Percentiles rank a stretch among this genome's conserved stretches.
These are phyloP conservation scores for Corynespora cassiicola DNA, from an alignment of 2,329 filamentous ascomycete genomes.

Conservation along the genomic window DNA sequence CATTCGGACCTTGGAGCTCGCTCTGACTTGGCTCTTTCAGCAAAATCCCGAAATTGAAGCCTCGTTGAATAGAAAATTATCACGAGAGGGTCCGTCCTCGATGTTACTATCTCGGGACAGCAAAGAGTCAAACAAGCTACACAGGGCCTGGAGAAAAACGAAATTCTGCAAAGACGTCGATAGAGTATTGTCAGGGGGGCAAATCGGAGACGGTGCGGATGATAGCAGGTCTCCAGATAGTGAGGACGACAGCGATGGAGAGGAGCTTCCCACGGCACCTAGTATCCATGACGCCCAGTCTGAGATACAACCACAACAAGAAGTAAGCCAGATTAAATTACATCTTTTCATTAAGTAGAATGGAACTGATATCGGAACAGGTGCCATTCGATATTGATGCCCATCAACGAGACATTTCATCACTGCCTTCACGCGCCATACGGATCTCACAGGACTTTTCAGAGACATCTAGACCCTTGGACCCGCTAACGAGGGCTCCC, in stretches of 20 bases:
- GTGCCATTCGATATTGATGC: too few species aligned
- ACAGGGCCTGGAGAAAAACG: slow-evolving; percentile 69
- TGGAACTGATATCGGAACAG: too few species aligned
- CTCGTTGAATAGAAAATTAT: slow-evolving; percentile 62
- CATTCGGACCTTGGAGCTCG: slow-evolving; percentile 74
- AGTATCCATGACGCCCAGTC: slow-evolving; percentile 9
- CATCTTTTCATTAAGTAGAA: too few species aligned
- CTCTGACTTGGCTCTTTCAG: slow-evolving; percentile 71
- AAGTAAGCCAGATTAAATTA: too few species aligned
- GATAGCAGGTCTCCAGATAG: slow-evolving; percentile 23
- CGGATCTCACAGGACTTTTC: too few species aligned
- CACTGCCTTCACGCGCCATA: too few species aligned
- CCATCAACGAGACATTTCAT: too few species aligned
- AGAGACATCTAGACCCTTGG: too few species aligned
- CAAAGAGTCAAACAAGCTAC: slow-evolving; percentile 62
- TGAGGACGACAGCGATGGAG: slow-evolving; percentile 33
- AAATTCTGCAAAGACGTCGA: slow-evolving; percentile 69
- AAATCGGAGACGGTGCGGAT: slow-evolving; percentile 16
- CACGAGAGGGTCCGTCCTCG: slow-evolving; percentile 53
- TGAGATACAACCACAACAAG: slow-evolving; percentile 9
- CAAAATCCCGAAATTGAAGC: slow-evolving; percentile 66
- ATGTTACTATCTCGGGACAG: slow-evolving; percentile 61
- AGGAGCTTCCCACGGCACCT: slow-evolving; percentile 15
- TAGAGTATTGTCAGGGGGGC: slow-evolving; percentile 61
- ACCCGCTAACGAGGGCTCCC: too few species aligned